Base-by-base conservation (phyloP, 2,329 filamentous ascomycete species). In the Curvularia sp. region DNA sequence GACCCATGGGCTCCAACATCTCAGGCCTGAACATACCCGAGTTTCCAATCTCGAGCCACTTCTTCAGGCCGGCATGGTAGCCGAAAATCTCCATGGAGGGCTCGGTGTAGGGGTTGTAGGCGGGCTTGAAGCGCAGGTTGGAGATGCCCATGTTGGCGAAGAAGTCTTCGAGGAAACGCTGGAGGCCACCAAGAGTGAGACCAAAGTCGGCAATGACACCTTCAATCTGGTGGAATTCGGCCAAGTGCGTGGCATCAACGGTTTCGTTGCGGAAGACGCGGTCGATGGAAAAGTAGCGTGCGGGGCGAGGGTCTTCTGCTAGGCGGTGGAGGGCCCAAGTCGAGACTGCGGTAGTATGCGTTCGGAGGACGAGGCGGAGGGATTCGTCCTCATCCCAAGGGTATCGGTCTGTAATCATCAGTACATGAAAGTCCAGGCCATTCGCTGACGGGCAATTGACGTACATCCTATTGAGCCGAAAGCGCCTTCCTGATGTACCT, bases 211-310 rank as follows among this genome's bases (percentile, higher is more conserved):
- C 95, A 80, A 99, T 98, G 49, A 99, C 94, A 79, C 95, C 95
- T 80, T 99, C 95, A 32, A 98, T 92, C 77, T 99, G 95, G 81
- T 99, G 95, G 84, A 99, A 99, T 79, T 99, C 95, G 38, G 93
- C 93, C 73, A 99, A 80, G 83, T 99, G 95, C 8, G 95, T 99
- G 13, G 93, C 93, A 74, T 99, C 95, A 57, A 99, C 93, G 2
- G 92, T 92, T 80, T 99, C 95, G 79, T 99, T 99, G 67, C 92
- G 88, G 89, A 99, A 99, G 60, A 99, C 95, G 53, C 95, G 88
- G 80, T 99, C 95, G 76, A 99, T 99, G 61, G 92, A 97, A 83
- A 99, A 99, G 83, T 97, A 98, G 61, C 93, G 89, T n/a, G 92
- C 93, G 5, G 92, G 91, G 13, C 91, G 89, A 59, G 91, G 93